A percentile compares a stretch with the other conserved stretches of the same genome.
Evolutionary conservation across 106 monocot genomes (phyloP).

Genomic region (Narthecium ossifragum): DNA sequence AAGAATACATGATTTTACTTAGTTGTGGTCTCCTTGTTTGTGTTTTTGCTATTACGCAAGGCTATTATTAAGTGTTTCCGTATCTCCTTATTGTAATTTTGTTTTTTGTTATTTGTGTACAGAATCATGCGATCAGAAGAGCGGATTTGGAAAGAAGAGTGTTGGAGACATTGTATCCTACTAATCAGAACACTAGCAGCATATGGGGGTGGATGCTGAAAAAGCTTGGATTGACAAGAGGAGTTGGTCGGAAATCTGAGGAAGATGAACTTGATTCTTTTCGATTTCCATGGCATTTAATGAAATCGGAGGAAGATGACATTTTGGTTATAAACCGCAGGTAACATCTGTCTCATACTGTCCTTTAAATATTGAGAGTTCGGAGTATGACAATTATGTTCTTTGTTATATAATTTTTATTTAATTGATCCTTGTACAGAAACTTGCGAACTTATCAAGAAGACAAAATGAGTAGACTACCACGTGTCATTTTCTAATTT

Average conservation of each 20-base stretch:
- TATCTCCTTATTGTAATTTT: neutral
- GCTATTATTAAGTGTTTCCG: too few relatives aligned
- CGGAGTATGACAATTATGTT: too few relatives aligned
- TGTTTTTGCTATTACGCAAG: neutral
- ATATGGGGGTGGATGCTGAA: slow-evolving; percentile 70
- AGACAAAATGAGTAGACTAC: too few relatives aligned
- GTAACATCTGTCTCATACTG: slow-evolving; percentile 18
- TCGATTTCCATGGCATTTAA: slow-evolving; percentile 70
- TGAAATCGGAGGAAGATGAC: slow-evolving; percentile 39
- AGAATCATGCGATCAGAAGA: slow-evolving; percentile 91
- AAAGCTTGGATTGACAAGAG: slow-evolving; percentile 50
- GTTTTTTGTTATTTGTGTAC: slow-evolving; percentile 12
- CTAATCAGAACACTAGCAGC: slow-evolving; percentile 27
- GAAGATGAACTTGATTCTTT: slow-evolving; percentile 25
- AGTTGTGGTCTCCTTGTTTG: too few relatives aligned
- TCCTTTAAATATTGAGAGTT: too few relatives aligned
- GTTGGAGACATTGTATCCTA: slow-evolving; percentile 70
- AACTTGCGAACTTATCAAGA: too few relatives aligned
- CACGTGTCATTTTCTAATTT: too few relatives aligned
- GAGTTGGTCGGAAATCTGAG: slow-evolving; percentile 19
- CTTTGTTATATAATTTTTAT: too few relatives aligned
- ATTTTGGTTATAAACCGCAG: slow-evolving; percentile 53
- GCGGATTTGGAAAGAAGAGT: slow-evolving; percentile 65
- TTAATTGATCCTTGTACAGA: too few relatives aligned
- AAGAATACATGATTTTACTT: too few relatives aligned